Evolutionary conservation across 2,329 filamentous ascomycete species (phyloP).

Genomic region (Diaporthe sp.): DNA sequence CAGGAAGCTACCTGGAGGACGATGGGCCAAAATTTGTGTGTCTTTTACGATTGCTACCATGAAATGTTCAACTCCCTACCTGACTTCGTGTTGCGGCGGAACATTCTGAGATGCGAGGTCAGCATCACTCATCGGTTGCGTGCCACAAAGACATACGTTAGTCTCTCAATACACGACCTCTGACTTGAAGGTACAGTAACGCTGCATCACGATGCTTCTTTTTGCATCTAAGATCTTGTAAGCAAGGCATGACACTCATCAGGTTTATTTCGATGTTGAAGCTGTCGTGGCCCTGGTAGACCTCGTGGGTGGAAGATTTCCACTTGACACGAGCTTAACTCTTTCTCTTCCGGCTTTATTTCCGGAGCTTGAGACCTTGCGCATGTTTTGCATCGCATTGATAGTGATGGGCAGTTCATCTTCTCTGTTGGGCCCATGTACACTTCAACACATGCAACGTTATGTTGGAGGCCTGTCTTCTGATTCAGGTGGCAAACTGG

Average conservation of each 20-base stretch:
- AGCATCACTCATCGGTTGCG: neutral
- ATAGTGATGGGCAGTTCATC: neutral
- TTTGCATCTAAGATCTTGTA: accelerated
- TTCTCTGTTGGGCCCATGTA: neutral
- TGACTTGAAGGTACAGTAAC: neutral
- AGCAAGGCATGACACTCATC: too few relatives aligned
- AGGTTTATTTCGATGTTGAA: neutral
- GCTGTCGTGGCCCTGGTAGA: too few relatives aligned
- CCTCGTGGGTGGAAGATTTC: too few relatives aligned
- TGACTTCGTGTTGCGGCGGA: too few relatives aligned
- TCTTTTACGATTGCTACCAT: neutral
- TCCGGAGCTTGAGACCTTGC: too few relatives aligned
- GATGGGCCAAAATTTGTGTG: neutral
- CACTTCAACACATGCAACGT: slow-evolving; percentile 3
- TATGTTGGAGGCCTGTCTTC: neutral
- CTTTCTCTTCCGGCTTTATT: neutral
- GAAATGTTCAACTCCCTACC: neutral
- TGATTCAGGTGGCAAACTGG: neutral
- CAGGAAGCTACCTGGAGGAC: neutral
- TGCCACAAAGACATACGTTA: too few relatives aligned
- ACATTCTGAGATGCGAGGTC: neutral
- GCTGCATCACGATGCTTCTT: neutral
- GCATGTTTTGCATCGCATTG: neutral
- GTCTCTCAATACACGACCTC: too few relatives aligned
- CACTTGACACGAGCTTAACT: neutral